phyloP scores from a whole-genome alignment of 1,139 yeast species.

The Geotrichum restrictum region DNA sequence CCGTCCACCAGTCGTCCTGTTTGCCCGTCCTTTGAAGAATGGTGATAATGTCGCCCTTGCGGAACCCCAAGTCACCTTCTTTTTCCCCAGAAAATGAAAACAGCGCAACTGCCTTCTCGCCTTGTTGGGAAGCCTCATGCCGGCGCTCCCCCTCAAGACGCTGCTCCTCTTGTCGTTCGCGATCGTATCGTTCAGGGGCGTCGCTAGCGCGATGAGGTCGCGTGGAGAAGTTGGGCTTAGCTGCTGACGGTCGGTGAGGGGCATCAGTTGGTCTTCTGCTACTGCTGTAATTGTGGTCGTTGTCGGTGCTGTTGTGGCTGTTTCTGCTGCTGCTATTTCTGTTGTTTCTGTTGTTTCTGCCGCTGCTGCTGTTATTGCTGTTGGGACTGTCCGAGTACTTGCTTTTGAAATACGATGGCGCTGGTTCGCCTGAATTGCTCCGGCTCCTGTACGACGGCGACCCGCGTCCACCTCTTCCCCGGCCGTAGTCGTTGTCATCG shows the following conservation, averaged over 20 bases:
- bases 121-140: slow-evolving; percentile 29
- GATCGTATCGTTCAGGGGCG: slow-evolving; percentile 24
- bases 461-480: slow-evolving; percentile 5
- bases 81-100: slow-evolving; percentile 88
- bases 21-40: slow-evolving; percentile 84
- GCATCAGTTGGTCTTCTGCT: slow-evolving; percentile 16
- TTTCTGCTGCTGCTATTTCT: too few relatives aligned
- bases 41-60: slow-evolving; percentile 88
- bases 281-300: too few relatives aligned
- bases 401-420: slow-evolving; percentile 30
- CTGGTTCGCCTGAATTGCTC: slow-evolving; percentile 5
- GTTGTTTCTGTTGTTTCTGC: too few relatives aligned
- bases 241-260: slow-evolving; percentile 43
- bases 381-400: slow-evolving; percentile 34
- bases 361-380: neutral
- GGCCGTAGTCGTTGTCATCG: slow-evolving; percentile 27
- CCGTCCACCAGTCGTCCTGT: slow-evolving; percentile 98
- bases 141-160: slow-evolving; percentile 30
- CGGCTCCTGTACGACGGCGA: slow-evolving; percentile 37
- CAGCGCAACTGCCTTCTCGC: slow-evolving; percentile 83
- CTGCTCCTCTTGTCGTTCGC: slow-evolving; percentile 25
- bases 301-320: too few relatives aligned
- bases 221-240: slow-evolving; percentile 48
- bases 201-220: slow-evolving; percentile 17
- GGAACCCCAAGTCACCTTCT: slow-evolving; percentile 83